A percentile compares a stretch with the other conserved stretches of the same genome.
Evolutionary conservation across 2,329 filamentous ascomycete species (phyloP).

Genomic region (Fusarium praegraminearum): DNA sequence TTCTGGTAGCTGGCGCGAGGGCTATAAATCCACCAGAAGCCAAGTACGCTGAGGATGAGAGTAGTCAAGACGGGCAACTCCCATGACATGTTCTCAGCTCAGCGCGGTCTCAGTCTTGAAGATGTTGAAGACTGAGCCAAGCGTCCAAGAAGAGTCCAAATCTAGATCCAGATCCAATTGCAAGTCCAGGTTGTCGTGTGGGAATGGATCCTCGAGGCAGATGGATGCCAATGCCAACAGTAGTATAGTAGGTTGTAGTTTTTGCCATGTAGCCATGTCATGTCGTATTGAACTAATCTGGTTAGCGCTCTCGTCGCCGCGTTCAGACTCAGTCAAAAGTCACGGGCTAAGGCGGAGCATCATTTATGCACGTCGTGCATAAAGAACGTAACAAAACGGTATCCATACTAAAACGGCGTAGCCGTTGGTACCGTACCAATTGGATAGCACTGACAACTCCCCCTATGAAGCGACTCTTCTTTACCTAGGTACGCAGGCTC

Average conservation of each 20-base stretch:
- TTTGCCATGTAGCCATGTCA: background rate
- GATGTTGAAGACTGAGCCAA: conserved; percentile 42
- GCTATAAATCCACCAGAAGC: conserved; percentile 55
- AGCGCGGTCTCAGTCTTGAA: conserved; percentile 47
- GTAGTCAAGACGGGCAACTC: conserved; percentile 56
- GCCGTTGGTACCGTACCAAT: background rate
- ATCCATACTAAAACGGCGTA: background rate
- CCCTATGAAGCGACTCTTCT: no score
- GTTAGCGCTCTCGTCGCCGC: background rate
- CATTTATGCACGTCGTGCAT: background rate
- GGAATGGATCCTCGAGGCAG: conserved; percentile 40
- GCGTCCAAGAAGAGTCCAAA: conserved; percentile 32
- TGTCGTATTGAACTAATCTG: background rate
- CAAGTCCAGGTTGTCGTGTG: conserved; percentile 38
- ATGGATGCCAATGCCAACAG: conserved; percentile 46
- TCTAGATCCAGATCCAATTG: conserved; percentile 19
- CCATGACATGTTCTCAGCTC: conserved; percentile 61
- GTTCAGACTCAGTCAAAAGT: background rate
- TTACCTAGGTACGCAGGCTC: no score
- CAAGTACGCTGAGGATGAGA: conserved; percentile 55
- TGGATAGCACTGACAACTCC: background rate
- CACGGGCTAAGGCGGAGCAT: background rate
- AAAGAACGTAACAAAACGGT: background rate
- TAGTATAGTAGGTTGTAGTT: conserved; percentile 32
- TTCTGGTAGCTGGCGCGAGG: conserved; percentile 50